Percentiles rank a stretch among this genome's conserved stretches.
Conservation (phyloP, 352 stramenopile species). For the Pythium dissotocum region DNA sequence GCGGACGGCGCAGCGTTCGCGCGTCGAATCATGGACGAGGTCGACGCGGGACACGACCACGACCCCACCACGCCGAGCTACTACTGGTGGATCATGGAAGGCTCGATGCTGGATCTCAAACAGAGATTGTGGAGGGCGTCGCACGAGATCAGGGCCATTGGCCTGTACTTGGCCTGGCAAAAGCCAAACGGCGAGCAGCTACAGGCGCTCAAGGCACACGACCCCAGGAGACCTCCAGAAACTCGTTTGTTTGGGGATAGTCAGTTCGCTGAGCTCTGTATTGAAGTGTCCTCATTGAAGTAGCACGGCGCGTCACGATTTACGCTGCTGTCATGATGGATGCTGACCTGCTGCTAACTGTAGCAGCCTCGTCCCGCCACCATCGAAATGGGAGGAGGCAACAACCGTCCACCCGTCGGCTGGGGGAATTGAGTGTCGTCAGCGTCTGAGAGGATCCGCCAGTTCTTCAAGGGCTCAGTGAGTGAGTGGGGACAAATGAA, state of each 20-base stretch:
- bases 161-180: background rate
- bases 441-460: background rate
- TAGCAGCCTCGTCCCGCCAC: background rate
- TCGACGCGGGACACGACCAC: too few relatives aligned
- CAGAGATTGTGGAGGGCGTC: background rate
- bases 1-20: background rate
- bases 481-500: background rate
- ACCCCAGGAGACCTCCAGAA: background rate
- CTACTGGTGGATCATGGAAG: too few relatives aligned
- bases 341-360: background rate
- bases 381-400: background rate
- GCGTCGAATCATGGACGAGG: constrained; percentile 3
- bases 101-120: too few relatives aligned
- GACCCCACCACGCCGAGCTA: too few relatives aligned
- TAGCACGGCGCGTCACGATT: too few relatives aligned
- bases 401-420: background rate
- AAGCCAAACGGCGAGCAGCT: background rate
- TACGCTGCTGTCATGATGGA: too few relatives aligned
- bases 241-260: background rate
- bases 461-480: background rate
- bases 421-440: too few relatives aligned
- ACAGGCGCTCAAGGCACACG: background rate
- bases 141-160: background rate
- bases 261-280: background rate
- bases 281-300: background rate